These are phyloP conservation scores for Pythium dissimile DNA, from an alignment of 352 stramenopile species.

Conservation along the genomic window DNA sequence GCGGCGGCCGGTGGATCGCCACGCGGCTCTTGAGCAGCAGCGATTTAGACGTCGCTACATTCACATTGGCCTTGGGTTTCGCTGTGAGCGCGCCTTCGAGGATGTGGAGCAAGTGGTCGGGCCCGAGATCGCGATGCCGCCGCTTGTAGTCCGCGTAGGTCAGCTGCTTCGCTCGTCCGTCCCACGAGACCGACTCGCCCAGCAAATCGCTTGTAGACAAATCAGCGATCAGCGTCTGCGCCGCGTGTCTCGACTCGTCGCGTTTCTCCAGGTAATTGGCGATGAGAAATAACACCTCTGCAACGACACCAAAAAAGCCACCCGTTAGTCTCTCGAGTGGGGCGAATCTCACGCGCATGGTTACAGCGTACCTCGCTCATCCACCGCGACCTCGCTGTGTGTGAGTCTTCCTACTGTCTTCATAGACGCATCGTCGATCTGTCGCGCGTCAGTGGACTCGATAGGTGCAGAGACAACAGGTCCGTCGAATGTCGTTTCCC, in stretches of 20 bases:
- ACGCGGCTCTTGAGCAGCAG: slow-evolving; percentile 57
- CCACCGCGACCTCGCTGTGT: neutral
- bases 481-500: neutral
- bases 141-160: slow-evolving; percentile 79
- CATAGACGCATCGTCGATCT: neutral
- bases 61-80: slow-evolving; percentile 5
- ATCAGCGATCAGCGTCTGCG: slow-evolving; percentile 63
- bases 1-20: slow-evolving; percentile 24
- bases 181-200: slow-evolving; percentile 58
- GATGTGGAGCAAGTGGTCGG: slow-evolving; percentile 60
- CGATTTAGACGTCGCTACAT: slow-evolving; percentile 25
- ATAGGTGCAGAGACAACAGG: too few species aligned
- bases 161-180: slow-evolving; percentile 34
- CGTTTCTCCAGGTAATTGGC: slow-evolving; percentile 79
- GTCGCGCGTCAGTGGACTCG: neutral
- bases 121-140: slow-evolving; percentile 65
- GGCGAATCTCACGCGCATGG: neutral
- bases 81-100: slow-evolving; percentile 21
- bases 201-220: slow-evolving; percentile 58
- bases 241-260: slow-evolving; percentile 56
- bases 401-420: neutral
- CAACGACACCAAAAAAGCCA: neutral
- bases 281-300: slow-evolving; percentile 84
- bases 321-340: slow-evolving; percentile 10
- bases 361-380: slow-evolving; percentile 17